Evolutionary conservation across 257 asterid species (phyloP), one percentile per base, ranked within the genome.

Genomic region (Nicotiana tomentosiformis): DNA sequence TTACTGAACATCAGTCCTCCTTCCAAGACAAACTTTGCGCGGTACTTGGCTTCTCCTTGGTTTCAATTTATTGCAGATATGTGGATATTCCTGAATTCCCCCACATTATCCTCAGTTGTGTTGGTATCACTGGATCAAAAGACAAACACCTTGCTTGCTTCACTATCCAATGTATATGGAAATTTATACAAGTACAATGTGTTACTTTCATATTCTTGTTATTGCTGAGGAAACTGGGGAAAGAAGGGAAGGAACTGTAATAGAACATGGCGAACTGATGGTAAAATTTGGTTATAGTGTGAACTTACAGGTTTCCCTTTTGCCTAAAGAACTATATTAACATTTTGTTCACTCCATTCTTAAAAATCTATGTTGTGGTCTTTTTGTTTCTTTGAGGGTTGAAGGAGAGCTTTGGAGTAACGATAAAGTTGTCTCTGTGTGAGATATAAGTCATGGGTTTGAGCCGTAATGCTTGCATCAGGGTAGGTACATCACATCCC

Each of bases 31-130:
- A 33, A 66, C 16, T n/a, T 15, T 29, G 37, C 51, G 32, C 43
- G 77, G 85, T 77, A 30, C 57, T 70, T 77, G 74, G 70, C 67
- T 78, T 62, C 82, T 80, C 81, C 70, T 58, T 67, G 80, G 66
- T 81, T 77, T 66, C 68, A 74, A 81, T 72, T 35, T 5, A 11
- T 49, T 39, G 37, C 62, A n/a, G 58, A 66, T 55, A 57, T 43
- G 35, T 32, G 77, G 84, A 61, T 84, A 37, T 8, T 8, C 17
- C 62, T 66, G 66, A 32, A 55, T 39, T 18, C 23, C 17, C 39
- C 37, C 35, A 70, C 58, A 70, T 20, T 43, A n/a, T 70, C 58
- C 20, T 20, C 80, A 26, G 62, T 74, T 74, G 20, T 14, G 11
- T 72, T 72, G 78, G 78, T 72, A 72, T 51, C 78, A 46, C 60